Evolutionary conservation across 2,329 filamentous ascomycete species (phyloP).

Genomic region (Exophiala sp.): DNA sequence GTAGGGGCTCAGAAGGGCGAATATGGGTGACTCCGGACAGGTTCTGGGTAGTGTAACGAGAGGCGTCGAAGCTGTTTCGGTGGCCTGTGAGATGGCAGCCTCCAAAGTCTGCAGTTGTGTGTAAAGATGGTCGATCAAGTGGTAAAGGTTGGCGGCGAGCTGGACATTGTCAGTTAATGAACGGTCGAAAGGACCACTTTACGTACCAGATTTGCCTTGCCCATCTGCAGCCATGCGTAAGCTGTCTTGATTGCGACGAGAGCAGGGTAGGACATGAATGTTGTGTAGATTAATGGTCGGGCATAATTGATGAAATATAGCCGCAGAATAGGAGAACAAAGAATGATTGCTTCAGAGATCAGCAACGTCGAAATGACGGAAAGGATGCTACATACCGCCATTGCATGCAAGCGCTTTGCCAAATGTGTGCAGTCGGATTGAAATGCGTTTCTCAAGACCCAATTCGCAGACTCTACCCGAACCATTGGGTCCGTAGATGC

Average conservation of each 20-base stretch:
- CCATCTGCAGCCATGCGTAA: slow-evolving; percentile 55
- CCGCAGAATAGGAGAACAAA: slow-evolving; percentile 59
- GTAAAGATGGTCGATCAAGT: slow-evolving; percentile 47
- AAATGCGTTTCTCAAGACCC: slow-evolving; percentile 50
- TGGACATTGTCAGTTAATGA: slow-evolving; percentile 19
- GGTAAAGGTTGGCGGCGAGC: slow-evolving; percentile 46
- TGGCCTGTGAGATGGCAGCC: slow-evolving; percentile 25
- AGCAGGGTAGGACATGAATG: slow-evolving; percentile 61
- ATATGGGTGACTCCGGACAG: slow-evolving; percentile 59
- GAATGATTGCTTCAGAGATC: slow-evolving; percentile 50
- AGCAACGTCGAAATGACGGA: not conserved
- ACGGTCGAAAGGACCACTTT: slow-evolving; percentile 18
- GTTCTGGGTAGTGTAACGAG: slow-evolving; percentile 18
- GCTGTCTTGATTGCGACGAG: slow-evolving; percentile 57
- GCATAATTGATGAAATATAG: slow-evolving; percentile 73
- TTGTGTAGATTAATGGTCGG: slow-evolving; percentile 71
- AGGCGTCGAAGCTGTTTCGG: slow-evolving; percentile 37
- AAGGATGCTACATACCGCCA: slow-evolving; percentile 55
- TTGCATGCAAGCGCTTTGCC: slow-evolving; percentile 58
- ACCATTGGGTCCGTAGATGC: slow-evolving; percentile 49
- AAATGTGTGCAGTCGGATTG: slow-evolving; percentile 51
- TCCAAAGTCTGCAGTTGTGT: slow-evolving; percentile 40
- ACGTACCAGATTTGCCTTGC: slow-evolving; percentile 46
- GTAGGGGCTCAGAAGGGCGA: slow-evolving; percentile 57
- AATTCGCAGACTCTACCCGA: slow-evolving; percentile 49